A percentile compares a stretch with the other conserved stretches of the same genome.
These are phyloP conservation scores for Cyclospora cayetanensis DNA, from an alignment of 169 alveolate genomes.

Conservation along the genomic window DNA sequence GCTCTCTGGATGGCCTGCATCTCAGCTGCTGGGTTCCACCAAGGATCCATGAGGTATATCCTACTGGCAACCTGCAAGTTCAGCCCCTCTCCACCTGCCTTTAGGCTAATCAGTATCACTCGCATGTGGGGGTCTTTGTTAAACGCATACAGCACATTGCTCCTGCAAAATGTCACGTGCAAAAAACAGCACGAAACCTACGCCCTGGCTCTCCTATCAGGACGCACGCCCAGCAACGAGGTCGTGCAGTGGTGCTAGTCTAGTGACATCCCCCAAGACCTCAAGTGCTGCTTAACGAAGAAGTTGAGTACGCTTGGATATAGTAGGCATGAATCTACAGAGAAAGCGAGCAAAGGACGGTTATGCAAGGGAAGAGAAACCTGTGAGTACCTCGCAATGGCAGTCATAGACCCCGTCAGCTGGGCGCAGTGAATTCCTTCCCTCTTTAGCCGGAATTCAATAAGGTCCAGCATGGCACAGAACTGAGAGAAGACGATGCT, in stretches of 20 bases:
- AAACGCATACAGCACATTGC: constrained; percentile 86
- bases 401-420: constrained; percentile 85
- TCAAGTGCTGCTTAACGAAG: background rate
- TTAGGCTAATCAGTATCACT: constrained; percentile 90
- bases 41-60: constrained; percentile 96
- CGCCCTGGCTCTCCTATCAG: background rate
- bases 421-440: constrained; percentile 83
- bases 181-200: background rate
- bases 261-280: background rate
- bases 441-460: constrained; percentile 84
- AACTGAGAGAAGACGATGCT: constrained; percentile 89
- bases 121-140: constrained; percentile 83
- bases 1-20: constrained; percentile 98
- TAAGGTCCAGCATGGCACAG: constrained; percentile 89
- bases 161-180: constrained; percentile 72
- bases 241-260: background rate
- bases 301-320: background rate
- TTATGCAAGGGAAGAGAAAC: background rate
- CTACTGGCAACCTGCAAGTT: constrained; percentile 97
- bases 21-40: constrained; percentile 99
- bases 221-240: background rate
- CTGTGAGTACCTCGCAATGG: constrained; percentile 73
- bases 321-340: background rate
- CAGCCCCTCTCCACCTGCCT: constrained; percentile 99
- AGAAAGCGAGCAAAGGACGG: background rate